These are phyloP conservation scores for Nyctanthes arbortristis DNA, from an alignment of 257 asterid genomes.

Conservation along the genomic window DNA sequence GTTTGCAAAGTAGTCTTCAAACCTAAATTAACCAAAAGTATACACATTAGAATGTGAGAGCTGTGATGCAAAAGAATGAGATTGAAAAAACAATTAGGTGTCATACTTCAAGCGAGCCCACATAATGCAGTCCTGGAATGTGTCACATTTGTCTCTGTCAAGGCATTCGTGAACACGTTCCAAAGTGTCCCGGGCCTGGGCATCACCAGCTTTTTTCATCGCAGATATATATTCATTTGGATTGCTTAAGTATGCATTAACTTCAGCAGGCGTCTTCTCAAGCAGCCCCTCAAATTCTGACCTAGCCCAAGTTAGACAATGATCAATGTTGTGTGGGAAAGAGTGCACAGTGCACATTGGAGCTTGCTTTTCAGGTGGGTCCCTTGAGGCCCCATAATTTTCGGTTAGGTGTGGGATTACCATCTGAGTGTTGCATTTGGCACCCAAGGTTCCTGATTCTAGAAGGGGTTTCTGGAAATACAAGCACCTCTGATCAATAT, in stretches of 20 bases:
- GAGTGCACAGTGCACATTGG: conserved; percentile 52
- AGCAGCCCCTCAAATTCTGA: conserved; percentile 52
- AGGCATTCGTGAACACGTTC: conserved; percentile 44
- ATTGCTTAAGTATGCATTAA: conserved; percentile 34
- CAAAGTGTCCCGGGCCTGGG: conserved; percentile 49
- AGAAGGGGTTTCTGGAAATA: conserved; percentile 49
- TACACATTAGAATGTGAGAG: neutral
- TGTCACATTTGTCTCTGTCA: conserved; percentile 39
- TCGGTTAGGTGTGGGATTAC: conserved; percentile 49
- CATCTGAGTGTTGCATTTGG: conserved; percentile 56
- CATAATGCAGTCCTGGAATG: conserved; percentile 44
- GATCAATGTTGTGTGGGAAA: conserved; percentile 50
- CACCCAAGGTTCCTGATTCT: conserved; percentile 51
- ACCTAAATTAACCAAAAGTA: conserved; percentile 29
- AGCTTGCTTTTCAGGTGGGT: conserved; percentile 53
- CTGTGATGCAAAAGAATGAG: neutral
- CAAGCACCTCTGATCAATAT: conserved; percentile 45
- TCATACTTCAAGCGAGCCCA: conserved; percentile 49
- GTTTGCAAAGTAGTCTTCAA: conserved; percentile 44
- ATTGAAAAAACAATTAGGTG: neutral
- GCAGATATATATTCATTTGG: conserved; percentile 42
- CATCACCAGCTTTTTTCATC: conserved; percentile 49
- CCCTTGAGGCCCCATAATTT: conserved; percentile 52
- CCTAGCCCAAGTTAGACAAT: conserved; percentile 54
- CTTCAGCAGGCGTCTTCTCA: conserved; percentile 47